Evolutionary conservation across 2,329 filamentous ascomycete genomes (phyloP).

Genomic region (Mycogone perniciosa): DNA sequence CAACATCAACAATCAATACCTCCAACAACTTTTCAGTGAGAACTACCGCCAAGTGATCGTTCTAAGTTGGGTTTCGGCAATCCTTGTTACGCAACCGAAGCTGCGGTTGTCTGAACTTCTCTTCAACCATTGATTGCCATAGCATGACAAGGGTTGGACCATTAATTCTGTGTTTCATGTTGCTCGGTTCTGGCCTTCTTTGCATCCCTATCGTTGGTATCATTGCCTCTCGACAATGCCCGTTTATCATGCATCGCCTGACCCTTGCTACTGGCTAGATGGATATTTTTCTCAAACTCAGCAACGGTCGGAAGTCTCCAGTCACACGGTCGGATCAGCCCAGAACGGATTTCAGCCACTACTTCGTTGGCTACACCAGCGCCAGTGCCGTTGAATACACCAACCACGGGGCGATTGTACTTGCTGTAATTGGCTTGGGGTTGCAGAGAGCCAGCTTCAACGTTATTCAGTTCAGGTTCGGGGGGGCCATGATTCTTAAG

Average conservation of each 20-base stretch:
- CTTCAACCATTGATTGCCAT: no score
- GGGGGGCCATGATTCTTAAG: constrained; percentile 20
- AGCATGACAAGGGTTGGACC: no score
- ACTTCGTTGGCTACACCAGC: constrained; percentile 14
- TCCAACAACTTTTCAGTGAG: no score
- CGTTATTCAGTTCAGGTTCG: neutral
- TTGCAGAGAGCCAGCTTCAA: constrained; percentile 2
- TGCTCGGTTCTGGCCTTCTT: constrained; percentile 9
- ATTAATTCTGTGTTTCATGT: neutral
- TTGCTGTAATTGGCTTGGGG: constrained; percentile 17
- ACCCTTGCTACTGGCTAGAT: neutral
- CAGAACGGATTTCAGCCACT: constrained; percentile 24
- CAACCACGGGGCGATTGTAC: constrained; percentile 19
- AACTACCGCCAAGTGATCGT: no score
- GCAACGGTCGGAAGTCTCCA: constrained; percentile 20
- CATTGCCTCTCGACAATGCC: neutral
- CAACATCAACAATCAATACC: no score
- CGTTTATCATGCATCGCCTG: neutral
- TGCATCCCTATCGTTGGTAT: neutral
- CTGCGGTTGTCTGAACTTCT: no score
- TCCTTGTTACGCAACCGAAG: no score
- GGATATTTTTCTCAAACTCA: constrained; percentile 20
- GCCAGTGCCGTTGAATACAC: constrained; percentile 7
- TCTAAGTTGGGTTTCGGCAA: no score
- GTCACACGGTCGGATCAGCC: constrained; percentile 15